These are phyloP conservation scores for Skeletonema costatum DNA, from an alignment of 108 stramenopile species.

Conservation along the genomic window DNA sequence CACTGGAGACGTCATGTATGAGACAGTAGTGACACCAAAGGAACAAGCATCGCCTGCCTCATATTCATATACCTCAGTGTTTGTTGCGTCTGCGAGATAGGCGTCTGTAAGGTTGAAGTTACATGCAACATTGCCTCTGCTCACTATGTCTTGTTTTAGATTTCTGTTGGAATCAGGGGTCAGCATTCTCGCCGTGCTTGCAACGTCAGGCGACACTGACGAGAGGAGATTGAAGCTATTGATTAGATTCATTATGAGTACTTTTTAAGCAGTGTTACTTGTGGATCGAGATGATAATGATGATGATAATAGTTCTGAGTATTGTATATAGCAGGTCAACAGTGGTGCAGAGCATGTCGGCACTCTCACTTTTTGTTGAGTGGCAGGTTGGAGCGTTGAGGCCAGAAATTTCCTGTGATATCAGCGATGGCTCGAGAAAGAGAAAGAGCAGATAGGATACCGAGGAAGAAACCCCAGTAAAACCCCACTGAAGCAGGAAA, in stretches of 20 bases:
- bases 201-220: neutral
- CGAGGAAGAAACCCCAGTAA: too few species aligned
- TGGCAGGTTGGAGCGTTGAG: too few species aligned
- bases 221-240: neutral
- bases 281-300: too few species aligned
- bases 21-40: neutral
- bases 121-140: neutral
- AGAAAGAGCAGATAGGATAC: too few species aligned
- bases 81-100: neutral
- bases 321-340: too few species aligned
- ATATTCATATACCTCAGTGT: neutral
- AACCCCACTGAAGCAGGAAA: too few species aligned
- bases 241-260: neutral
- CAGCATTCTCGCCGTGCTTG: neutral
- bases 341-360: too few species aligned
- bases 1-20: neutral
- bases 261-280: neutral
- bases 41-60: neutral
- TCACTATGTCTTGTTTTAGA: neutral
- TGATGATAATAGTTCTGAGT: too few species aligned
- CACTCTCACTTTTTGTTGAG: too few species aligned
- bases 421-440: too few species aligned
- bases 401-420: too few species aligned
- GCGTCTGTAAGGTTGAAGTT: neutral
- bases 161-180: neutral